Conservation (phyloP, 768 basidiomycete genomes). For the Mycena sanguinolenta region DNA sequence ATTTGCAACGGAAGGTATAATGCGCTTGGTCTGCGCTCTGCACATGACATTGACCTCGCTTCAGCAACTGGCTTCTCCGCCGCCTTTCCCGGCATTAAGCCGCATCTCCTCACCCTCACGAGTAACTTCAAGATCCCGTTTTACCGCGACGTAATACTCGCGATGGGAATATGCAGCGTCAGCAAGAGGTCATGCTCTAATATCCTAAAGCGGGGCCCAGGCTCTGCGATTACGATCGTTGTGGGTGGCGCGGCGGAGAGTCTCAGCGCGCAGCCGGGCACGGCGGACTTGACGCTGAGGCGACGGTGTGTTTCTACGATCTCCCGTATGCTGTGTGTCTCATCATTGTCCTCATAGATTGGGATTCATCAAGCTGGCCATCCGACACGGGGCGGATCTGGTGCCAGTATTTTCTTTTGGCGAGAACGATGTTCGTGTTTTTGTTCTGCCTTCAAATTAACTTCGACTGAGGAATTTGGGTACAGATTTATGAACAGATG, state of each 20-base stretch:
- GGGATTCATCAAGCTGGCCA: conserved; percentile 96
- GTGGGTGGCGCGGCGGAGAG: conserved; percentile 97
- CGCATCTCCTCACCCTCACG: conserved; percentile 91
- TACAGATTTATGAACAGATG: conserved; percentile 96
- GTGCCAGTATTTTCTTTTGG: conserved; percentile 99
- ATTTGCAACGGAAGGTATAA: conserved; percentile 92
- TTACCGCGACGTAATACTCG: conserved; percentile 91
- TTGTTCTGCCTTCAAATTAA: not conserved
- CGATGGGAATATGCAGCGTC: conserved; percentile 92
- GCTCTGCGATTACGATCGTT: conserved; percentile 90
- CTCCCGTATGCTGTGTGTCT: not conserved
- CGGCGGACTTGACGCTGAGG: conserved; percentile 87
- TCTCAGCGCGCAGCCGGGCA: conserved; percentile 95
- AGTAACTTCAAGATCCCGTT: conserved; percentile 94
- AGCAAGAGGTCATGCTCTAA: conserved; percentile 92
- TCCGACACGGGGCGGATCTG: conserved; percentile 92
- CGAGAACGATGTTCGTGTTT: conserved; percentile 89
- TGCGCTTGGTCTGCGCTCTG: conserved; percentile 1
- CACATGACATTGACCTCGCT: not conserved
- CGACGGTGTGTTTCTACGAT: conserved; percentile 61
- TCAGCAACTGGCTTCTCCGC: conserved; percentile 91
- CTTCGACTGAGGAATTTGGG: not conserved
- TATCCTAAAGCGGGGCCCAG: conserved; percentile 76
- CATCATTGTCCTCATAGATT: conserved; percentile 59
- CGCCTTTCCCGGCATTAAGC: conserved; percentile 90